Conservation (phyloP, 2,329 filamentous ascomycete species). For the Penicillium sp. region DNA sequence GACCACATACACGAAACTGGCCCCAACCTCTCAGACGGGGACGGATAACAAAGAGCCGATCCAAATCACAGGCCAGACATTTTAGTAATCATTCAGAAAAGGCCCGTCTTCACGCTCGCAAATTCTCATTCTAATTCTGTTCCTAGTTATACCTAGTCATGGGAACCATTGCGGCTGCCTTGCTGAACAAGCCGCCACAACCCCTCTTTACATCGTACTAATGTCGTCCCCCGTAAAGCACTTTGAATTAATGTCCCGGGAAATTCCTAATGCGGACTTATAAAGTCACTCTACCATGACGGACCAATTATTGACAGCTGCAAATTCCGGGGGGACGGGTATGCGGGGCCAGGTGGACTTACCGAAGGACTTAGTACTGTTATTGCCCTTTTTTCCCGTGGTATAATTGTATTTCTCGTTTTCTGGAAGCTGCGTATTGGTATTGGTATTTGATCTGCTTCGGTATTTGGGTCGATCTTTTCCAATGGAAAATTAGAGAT, state of each 20-base stretch:
- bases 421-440: background rate
- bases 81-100: no score
- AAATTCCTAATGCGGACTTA: background rate
- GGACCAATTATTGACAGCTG: background rate
- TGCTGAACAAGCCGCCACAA: no score
- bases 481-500: background rate
- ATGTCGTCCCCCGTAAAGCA: no score
- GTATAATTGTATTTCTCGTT: background rate
- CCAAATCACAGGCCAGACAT: no score
- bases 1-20: background rate
- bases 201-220: no score
- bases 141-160: no score
- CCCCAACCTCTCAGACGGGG: background rate
- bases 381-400: background rate
- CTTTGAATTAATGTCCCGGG: no score
- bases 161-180: no score
- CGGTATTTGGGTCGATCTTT: background rate
- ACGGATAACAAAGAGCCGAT: background rate
- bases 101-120: no score
- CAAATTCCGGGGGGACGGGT: background rate
- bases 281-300: background rate
- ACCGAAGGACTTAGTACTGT: background rate
- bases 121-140: no score
- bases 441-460: background rate
- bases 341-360: background rate